These are phyloP conservation scores for Colletotrichum sp. DNA, from an alignment of 2,329 filamentous ascomycete species.

Conservation along the genomic window DNA sequence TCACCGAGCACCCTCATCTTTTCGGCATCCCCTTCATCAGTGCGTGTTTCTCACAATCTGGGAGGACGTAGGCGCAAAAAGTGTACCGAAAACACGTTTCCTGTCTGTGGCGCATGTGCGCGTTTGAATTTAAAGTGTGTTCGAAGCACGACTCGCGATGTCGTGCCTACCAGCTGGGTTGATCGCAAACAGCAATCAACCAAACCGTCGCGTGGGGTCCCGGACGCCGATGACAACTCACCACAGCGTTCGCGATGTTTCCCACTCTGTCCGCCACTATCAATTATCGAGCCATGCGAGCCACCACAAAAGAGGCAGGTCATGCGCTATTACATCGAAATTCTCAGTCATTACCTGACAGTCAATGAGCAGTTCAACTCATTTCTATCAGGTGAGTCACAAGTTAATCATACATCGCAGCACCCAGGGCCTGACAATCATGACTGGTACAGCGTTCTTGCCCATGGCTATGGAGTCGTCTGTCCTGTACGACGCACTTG, in stretches of 20 bases:
- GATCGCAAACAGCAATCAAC: background rate
- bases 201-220: background rate
- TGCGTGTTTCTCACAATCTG: background rate
- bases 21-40: background rate
- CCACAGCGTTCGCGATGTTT: background rate
- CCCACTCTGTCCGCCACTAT: background rate
- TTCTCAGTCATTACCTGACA: conserved; percentile 6
- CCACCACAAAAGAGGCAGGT: conserved; percentile 11
- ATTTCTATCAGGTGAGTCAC: conserved; percentile 8
- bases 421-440: background rate
- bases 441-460: background rate
- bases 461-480: conserved; percentile 24
- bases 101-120: conserved; percentile 16
- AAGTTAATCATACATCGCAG: background rate
- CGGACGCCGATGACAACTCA: background rate
- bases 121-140: conserved; percentile 22
- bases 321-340: conserved; percentile 17
- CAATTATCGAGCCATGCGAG: background rate
- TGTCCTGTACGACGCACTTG: conserved; percentile 18
- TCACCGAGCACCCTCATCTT: background rate
- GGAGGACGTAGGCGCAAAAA: conserved; percentile 16
- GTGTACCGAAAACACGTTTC: conserved; percentile 22
- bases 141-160: conserved; percentile 10
- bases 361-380: conserved; percentile 19
- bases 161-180: conserved; percentile 16